A percentile compares a stretch with the other conserved stretches of the same genome.
phyloP scores from a whole-genome alignment of 1,139 yeast species.

The Nakaseomyces kungkrabaensis region DNA sequence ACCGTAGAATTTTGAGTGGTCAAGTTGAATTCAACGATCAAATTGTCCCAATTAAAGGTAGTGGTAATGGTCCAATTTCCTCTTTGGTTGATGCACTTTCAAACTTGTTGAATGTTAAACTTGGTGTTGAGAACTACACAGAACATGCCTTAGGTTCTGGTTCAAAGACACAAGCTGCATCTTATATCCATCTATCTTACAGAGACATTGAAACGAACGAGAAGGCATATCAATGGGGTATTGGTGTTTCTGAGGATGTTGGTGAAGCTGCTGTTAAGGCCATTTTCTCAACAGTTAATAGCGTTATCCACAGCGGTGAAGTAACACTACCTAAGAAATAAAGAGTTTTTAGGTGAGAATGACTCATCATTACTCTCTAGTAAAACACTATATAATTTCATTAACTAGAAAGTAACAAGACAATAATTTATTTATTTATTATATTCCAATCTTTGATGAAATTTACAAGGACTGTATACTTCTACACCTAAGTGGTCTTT shows the following conservation, averaged over 20 bases:
- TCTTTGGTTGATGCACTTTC: conserved; percentile 75
- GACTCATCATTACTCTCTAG: too few relatives aligned
- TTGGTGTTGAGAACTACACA: conserved; percentile 74
- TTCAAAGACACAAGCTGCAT: conserved; percentile 78
- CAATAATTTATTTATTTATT: too few relatives aligned
- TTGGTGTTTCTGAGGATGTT: conserved; percentile 88
- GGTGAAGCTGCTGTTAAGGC: conserved; percentile 83
- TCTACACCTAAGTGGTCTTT: too few relatives aligned
- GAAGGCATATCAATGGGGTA: conserved; percentile 69
- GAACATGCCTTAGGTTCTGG: conserved; percentile 92
- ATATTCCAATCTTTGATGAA: too few relatives aligned
- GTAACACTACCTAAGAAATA: conserved; percentile 18
- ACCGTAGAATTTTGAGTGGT: conserved; percentile 43
- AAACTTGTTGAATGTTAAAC: conserved; percentile 42
- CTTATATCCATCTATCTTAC: conserved; percentile 63
- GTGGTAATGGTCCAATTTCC: conserved; percentile 93
- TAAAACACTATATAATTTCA: background rate
- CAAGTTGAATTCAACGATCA: conserved; percentile 40
- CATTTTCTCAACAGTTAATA: conserved; percentile 62
- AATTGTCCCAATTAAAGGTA: conserved; percentile 45
- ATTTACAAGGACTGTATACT: too few relatives aligned
- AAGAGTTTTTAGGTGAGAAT: background rate
- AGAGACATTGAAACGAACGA: conserved; percentile 35
- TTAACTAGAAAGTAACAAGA: background rate
- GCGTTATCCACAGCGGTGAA: conserved; percentile 29